These are phyloP conservation scores for Gastrolobium bilobum DNA, from an alignment of 306 rosid species.

Conservation along the genomic window DNA sequence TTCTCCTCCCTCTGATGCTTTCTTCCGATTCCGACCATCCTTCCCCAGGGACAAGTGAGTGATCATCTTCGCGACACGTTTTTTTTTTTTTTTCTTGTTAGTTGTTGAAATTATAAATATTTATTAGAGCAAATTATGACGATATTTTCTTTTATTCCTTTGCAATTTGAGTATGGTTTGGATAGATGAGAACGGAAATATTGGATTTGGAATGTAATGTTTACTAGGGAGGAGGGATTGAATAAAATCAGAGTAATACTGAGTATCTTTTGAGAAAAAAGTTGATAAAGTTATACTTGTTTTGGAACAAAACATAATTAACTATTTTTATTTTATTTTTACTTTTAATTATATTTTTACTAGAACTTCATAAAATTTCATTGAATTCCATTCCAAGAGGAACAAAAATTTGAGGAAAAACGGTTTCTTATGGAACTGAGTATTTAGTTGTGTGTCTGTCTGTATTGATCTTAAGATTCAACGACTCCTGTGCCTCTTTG, in stretches of 20 bases:
- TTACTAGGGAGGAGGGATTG: constrained; percentile 28
- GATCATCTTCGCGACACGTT: not conserved
- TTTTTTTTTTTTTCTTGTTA: not conserved
- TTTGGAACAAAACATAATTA: not conserved
- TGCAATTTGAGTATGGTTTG: not conserved
- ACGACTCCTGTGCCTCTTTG: constrained; percentile 15
- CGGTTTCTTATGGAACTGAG: not conserved
- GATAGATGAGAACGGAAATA: constrained; percentile 11
- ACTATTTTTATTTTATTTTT: not conserved
- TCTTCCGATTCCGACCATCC: constrained; percentile 39
- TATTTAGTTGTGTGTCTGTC: not conserved
- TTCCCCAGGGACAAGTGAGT: constrained; percentile 54
- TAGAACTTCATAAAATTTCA: constrained; percentile 3
- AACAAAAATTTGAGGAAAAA: not conserved
- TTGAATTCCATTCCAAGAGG: not conserved
- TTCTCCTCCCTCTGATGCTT: constrained; percentile 45
- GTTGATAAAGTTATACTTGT: not conserved
- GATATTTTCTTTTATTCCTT: not conserved
- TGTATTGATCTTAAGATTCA: not conserved
- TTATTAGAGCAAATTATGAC: not conserved
- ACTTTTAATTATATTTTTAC: not conserved
- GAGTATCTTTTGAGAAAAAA: not conserved
- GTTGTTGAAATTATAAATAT: not conserved
- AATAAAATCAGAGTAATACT: not conserved
- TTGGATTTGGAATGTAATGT: not conserved